Conservation (phyloP, 164 flowering plant genomes). For the Malania oleifera region DNA sequence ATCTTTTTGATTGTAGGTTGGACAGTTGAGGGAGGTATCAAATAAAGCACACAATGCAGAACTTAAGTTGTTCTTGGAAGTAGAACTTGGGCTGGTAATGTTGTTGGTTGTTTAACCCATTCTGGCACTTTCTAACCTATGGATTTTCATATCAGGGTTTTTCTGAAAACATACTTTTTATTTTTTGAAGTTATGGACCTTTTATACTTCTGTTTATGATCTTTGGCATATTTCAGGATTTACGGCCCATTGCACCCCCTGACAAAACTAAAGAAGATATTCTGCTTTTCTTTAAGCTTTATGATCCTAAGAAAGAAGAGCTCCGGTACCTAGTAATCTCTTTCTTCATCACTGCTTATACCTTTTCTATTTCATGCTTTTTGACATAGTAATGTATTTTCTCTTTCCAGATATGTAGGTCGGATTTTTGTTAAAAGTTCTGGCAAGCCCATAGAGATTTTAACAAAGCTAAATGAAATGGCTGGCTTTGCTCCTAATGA, state of each 20-base stretch:
- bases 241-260: constrained; percentile 63
- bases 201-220: background rate
- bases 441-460: constrained; percentile 73
- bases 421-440: constrained; percentile 76
- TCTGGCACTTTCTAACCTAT: too few species aligned
- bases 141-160: too few species aligned
- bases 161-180: background rate
- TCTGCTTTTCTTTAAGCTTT: constrained; percentile 89
- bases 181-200: background rate
- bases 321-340: constrained; percentile 42
- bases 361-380: background rate
- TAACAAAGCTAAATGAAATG: constrained; percentile 75
- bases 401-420: constrained; percentile 70
- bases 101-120: background rate
- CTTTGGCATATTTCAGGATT: constrained; percentile 46
- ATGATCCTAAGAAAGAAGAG: constrained; percentile 81
- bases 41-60: constrained; percentile 77
- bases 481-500: constrained; percentile 82
- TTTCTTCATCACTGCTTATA: too few species aligned
- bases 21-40: constrained; percentile 74
- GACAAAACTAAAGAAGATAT: constrained; percentile 85
- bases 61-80: constrained; percentile 74
- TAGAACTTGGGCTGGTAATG: constrained; percentile 65
- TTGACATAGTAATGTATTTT: constrained; percentile 9
- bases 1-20: constrained; percentile 48